Percentiles rank a stretch among this genome's conserved stretches.
phyloP scores from a whole-genome alignment of 805 yeast genomes.

The Yarrowia keelungensis region DNA sequence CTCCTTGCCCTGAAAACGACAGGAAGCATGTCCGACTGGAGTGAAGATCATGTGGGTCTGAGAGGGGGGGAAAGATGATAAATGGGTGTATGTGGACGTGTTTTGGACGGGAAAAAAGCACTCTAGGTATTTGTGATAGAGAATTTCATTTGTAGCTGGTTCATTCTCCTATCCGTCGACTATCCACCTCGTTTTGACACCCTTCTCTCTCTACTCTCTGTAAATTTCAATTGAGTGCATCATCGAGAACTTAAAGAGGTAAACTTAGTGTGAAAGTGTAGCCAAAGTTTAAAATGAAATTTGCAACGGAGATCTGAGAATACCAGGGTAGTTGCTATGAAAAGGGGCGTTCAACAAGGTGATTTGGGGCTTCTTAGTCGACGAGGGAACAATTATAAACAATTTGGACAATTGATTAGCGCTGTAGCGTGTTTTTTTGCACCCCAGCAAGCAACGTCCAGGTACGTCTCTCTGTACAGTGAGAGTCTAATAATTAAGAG shows the following conservation, averaged over 20 bases:
- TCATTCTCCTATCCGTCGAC: no score
- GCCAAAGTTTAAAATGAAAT: constrained; percentile 2
- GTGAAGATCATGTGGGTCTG: constrained; percentile 6
- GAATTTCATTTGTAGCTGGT: no score
- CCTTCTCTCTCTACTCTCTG: no score
- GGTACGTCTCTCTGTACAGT: no score
- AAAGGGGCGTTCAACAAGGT: no score
- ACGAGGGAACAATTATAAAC: not conserved
- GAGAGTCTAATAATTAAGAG: no score
- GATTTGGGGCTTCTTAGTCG: no score
- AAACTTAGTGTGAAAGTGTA: constrained; percentile 7
- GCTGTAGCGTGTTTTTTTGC: not conserved
- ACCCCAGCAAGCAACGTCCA: no score
- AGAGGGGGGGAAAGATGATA: not conserved
- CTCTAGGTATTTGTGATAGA: no score
- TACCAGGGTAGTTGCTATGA: not conserved
- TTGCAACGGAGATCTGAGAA: constrained; percentile 5
- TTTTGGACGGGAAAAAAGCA: not conserved
- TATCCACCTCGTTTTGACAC: no score
- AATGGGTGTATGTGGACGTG: not conserved
- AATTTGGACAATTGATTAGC: not conserved
- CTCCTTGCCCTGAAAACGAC: constrained; percentile 15
- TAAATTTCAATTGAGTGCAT: constrained; percentile 6
- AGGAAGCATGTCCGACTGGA: not conserved
- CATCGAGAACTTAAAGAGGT: not conserved